Evolutionary conservation across 768 basidiomycete species (phyloP), one percentile per base, ranked within the genome.

Genomic region (Boletus pseudo-olivaceus): DNA sequence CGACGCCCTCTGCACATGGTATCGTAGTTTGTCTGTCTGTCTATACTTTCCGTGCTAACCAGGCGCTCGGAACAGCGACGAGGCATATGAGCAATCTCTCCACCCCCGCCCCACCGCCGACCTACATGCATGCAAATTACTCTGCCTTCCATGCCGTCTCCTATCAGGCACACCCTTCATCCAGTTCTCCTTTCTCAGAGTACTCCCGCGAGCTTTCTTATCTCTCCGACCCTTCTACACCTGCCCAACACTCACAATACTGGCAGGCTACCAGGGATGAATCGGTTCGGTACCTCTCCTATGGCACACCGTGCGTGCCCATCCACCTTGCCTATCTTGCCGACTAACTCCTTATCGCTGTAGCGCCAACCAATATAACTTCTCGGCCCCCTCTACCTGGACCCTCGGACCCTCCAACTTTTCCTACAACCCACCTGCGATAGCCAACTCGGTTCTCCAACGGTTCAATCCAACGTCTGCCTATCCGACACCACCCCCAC

Each of bases 1-100:
- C 85, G 27, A 87, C 84, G 5, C 88, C 88, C n/a, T 80, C 87
- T 8, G 76, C 82, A 35, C 89, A 91, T 64, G 87, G 90, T 88
- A 64, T 72, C 41, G 33, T 42, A 23, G 23, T 23, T 23, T 37
- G 11, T 37, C 14, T 10, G 19, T 29, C 32, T 7, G 29, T 39
- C 55, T 47, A 30, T 43, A 30, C 47, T 58, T 10, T 58, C 5
- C 11, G 29, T 5, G 56, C 55, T 65, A 59, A 65, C 65, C 61
- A 50, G 65, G 1, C 1, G 12, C n/a, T 23, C 4, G 23, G 58
- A 27, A 41, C 55, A 91, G 90, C 86, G 40, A 77, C 86, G 23
- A 75, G 85, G 30, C 89, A 90, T 71, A 64, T 90, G 23, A 76
- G 75, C 58, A 79, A 74, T 57, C 75, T 90, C 59, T 82, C 82